These are phyloP conservation scores for Trametes gibbosa DNA, from an alignment of 768 basidiomycete species.

Conservation along the genomic window DNA sequence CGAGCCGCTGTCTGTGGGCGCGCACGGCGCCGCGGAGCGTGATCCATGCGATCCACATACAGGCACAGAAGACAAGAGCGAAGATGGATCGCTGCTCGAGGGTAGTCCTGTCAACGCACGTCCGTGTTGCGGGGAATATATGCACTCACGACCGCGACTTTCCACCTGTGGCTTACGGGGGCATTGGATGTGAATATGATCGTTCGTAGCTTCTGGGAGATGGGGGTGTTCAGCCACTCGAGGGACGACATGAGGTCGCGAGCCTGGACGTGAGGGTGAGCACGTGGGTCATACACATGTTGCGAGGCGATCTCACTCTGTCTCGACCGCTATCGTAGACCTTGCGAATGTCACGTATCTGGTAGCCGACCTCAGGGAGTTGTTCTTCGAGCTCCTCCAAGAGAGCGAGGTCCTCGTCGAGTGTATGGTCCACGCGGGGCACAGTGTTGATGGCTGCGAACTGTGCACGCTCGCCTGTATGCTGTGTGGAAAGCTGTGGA, in stretches of 20 bases:
- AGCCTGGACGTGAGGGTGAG: slow-evolving; percentile 45
- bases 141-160: slow-evolving; percentile 50
- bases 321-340: slow-evolving; percentile 70
- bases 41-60: slow-evolving; percentile 59
- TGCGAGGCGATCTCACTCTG: slow-evolving; percentile 45
- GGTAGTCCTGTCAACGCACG: background rate
- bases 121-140: no score
- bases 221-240: slow-evolving; percentile 75
- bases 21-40: slow-evolving; percentile 65
- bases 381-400: slow-evolving; percentile 55
- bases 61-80: slow-evolving; percentile 52
- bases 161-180: slow-evolving; percentile 74
- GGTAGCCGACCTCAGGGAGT: slow-evolving; percentile 59
- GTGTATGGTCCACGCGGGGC: slow-evolving; percentile 57
- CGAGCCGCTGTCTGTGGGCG: slow-evolving; percentile 69
- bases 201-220: slow-evolving; percentile 70
- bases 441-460: slow-evolving; percentile 57
- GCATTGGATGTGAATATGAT: slow-evolving; percentile 72
- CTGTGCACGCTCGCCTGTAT: slow-evolving; percentile 57
- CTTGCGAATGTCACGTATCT: slow-evolving; percentile 58
- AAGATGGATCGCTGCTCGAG: slow-evolving; percentile 41
- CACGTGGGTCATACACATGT: background rate
- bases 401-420: slow-evolving; percentile 58
- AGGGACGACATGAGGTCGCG: slow-evolving; percentile 60
- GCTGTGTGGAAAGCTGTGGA: slow-evolving; percentile 34